Evolutionary conservation across 2,329 filamentous ascomycete genomes (phyloP), one percentile per base, ranked within the genome.

Genomic region (Parascedosporium putredinis): DNA sequence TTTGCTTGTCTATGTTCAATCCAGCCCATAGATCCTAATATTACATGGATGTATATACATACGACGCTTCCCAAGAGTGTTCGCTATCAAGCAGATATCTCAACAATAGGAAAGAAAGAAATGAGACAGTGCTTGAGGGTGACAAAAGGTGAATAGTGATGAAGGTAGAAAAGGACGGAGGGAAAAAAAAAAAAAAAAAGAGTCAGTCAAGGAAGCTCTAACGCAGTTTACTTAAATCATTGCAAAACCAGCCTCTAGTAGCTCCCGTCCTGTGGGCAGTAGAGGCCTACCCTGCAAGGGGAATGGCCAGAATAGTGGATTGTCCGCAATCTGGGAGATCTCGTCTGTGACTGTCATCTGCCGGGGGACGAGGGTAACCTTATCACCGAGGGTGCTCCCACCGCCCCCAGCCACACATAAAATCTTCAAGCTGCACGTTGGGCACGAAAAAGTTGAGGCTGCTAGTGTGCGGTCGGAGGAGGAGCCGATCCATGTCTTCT

Each of bases 291-390:
- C 76, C 55, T 79, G 76, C 73, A 79, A 74, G 0, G 77, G 76
- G 52, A 79, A 80, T 1, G 76, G 75, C 77, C 77, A 81, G 55
- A 79, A 79, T 2, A 79, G 62, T 16, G 76, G 76, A 50, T 78
- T 78, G 52, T 76, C 71, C 18, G 29, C 27, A 12, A 29, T 16
- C 25, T 10, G 24, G 36, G 23, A 29, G 20, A 14, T 33, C 25
- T 44, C 47, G 25, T 34, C 33, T 43, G 25, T 5, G 16, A 16
- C 36, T 27, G 36, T 20, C 22, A 25, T 10, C 40, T 29, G 36
- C 51, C 22, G 47, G 20, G 46, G 10, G 5, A 25, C 12, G 16
- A 48, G 20, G 31, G 8, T 9, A 3, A 33, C 9, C 51, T 38
- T 50, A 51, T 9, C 48, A 47, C 50, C 38, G 38, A 34, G 51